Base-by-base conservation (phyloP, 805 yeast genomes). In the Yarrowia deformans region DNA sequence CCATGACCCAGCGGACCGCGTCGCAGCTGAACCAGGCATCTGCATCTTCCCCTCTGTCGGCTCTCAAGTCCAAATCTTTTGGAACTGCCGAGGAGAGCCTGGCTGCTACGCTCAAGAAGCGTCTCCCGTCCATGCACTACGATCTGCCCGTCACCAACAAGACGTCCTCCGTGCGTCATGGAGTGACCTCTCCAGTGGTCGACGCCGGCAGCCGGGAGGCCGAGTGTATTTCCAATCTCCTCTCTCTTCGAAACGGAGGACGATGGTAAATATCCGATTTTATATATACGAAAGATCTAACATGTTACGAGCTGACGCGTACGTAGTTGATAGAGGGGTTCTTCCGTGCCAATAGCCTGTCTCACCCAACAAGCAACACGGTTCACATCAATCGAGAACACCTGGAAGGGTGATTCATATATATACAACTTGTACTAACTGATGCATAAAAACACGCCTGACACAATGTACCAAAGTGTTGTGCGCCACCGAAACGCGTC, bases 191-290 rank as follows among this genome's bases (percentile, higher is more conserved):
- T 4, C 45, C 48, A 14, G 46, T 39, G 18, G 60, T 54, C 16
- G 60, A 54, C 56, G 67, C 54, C 19, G 45, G 52, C 52, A 68
- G 39, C 68, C 43, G 63, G 13, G 79, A 77, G 69, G 75, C 73
- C 37, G 81, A 79, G 69, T 78, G 80, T 70, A 78, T 78, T 37
- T 72, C 74, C 67, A 77, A 79, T 64, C 72, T 79, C 40, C 72
- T 79, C 40, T 73, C 78, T 18, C 71, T 79, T 40, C 69, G 77
- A 43, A 73, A 75, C 9, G 83, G 80, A 37, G 72, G 71, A 19
- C 70, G 75, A 73, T 46, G 52, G 67, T 60, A 42, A 67, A 6
- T 6, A 8, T 23, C 12, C 16, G 54, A 50, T 48, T 48, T 48
- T 48, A 48, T 48, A 48, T 29, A 48, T 48, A 48, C 35, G 12